A percentile compares a stretch with the other conserved stretches of the same genome.
Conservation (phyloP, 2,329 filamentous ascomycete species). For the Cladophialophora exuberans region DNA sequence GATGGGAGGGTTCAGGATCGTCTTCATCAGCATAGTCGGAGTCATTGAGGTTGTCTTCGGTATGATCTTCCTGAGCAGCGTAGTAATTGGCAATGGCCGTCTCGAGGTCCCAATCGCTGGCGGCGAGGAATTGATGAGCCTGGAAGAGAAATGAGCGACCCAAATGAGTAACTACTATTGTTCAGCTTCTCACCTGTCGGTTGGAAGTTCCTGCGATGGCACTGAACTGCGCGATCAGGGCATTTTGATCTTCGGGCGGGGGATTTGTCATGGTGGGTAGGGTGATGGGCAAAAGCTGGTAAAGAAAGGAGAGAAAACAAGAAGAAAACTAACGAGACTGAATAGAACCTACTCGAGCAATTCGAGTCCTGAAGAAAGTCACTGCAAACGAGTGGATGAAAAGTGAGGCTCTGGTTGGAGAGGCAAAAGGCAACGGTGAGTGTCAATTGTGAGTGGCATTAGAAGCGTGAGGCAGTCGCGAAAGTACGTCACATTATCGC, state of each 20-base stretch:
- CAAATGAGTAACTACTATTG: not conserved
- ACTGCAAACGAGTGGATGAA: not conserved
- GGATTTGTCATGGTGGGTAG: conserved; percentile 26
- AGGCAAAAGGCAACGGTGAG: conserved; percentile 6
- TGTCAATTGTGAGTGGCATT: too few relatives aligned
- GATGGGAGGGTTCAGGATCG: conserved; percentile 25
- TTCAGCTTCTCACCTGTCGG: conserved; percentile 47
- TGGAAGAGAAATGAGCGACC: conserved; percentile 39
- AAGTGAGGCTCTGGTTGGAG: not conserved
- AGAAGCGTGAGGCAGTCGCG: conserved; percentile 7
- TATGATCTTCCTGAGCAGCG: conserved; percentile 47
- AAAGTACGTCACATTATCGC: conserved; percentile 12
- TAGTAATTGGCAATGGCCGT: conserved; percentile 67
- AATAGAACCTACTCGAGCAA: too few relatives aligned
- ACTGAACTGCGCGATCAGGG: conserved; percentile 57
- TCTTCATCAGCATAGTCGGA: conserved; percentile 37
- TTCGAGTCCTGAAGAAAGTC: too few relatives aligned
- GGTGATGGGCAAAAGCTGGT: conserved; percentile 18
- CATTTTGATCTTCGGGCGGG: conserved; percentile 39
- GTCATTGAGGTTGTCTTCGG: conserved; percentile 28
- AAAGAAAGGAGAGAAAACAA: not conserved
- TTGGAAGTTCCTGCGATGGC: conserved; percentile 58
- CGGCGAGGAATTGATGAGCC: conserved; percentile 69
- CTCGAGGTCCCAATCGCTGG: conserved; percentile 68
- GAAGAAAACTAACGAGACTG: too few relatives aligned